These are phyloP conservation scores for Thymus mandschuricus DNA, from an alignment of 257 asterid genomes.

Conservation along the genomic window DNA sequence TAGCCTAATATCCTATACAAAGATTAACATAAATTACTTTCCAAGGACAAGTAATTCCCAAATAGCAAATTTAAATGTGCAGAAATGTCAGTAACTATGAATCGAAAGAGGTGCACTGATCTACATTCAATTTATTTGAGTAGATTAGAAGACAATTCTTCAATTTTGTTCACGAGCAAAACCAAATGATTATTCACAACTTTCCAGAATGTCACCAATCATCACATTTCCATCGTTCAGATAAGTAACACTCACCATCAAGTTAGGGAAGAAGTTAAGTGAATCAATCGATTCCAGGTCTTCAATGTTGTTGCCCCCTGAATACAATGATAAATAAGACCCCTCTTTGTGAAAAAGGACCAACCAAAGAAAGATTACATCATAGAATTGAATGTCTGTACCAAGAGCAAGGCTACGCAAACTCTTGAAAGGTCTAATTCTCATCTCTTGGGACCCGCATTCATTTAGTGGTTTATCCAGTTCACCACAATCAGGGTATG, in stretches of 20 bases:
- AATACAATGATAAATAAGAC: conserved; percentile 34
- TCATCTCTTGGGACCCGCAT: conserved; percentile 42
- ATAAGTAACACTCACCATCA: conserved; percentile 62
- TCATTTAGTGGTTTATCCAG: conserved; percentile 38
- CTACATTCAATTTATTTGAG: not conserved
- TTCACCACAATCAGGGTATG: conserved; percentile 60
- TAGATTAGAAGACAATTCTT: conserved; percentile 5
- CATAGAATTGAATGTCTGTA: conserved; percentile 34
- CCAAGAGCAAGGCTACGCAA: conserved; percentile 81
- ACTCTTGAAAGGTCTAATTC: conserved; percentile 58
- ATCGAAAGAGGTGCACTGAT: conserved; percentile 10
- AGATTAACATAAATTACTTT: conserved; percentile 24
- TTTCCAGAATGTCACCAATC: not conserved
- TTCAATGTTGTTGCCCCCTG: conserved; percentile 80
- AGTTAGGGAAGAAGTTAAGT: conserved; percentile 75
- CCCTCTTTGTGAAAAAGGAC: conserved; percentile 25
- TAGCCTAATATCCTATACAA: conserved; percentile 74
- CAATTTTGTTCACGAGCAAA: conserved; percentile 9
- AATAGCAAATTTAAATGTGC: not conserved
- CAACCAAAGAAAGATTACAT: conserved; percentile 20
- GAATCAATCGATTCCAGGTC: conserved; percentile 75
- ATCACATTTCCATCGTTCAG: not conserved
- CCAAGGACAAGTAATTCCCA: not conserved
- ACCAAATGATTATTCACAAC: conserved; percentile 1
- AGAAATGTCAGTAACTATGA: not conserved